Evolutionary conservation across 1,139 yeast species (phyloP).

Genomic region (Suhomyces terraborum): DNA sequence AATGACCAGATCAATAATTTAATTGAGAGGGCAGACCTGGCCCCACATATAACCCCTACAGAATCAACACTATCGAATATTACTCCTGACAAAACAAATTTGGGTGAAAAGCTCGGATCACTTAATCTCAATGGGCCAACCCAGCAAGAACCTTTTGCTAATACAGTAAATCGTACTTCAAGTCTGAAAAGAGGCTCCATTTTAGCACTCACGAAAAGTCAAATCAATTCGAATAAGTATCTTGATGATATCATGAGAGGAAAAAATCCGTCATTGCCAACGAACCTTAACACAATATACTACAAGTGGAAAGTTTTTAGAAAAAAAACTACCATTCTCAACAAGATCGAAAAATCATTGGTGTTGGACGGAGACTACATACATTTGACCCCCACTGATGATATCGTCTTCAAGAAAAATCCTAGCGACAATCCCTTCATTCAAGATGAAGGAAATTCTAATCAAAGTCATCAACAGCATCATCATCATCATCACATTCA

Average conservation of each 20-base stretch:
- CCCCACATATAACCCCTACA: slow-evolving; percentile 32
- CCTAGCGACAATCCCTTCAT: slow-evolving; percentile 35
- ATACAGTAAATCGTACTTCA: background rate
- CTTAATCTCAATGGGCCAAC: slow-evolving; percentile 10
- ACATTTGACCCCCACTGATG: slow-evolving; percentile 81
- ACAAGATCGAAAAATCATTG: slow-evolving; percentile 77
- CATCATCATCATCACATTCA: slow-evolving; percentile 41
- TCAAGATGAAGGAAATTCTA: slow-evolving; percentile 15
- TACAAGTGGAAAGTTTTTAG: slow-evolving; percentile 80
- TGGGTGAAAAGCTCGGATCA: slow-evolving; percentile 25
- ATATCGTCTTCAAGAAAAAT: slow-evolving; percentile 53
- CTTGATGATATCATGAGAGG: slow-evolving; percentile 42
- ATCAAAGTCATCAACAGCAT: slow-evolving; percentile 25
- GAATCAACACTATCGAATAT: slow-evolving; percentile 29
- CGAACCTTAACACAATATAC: slow-evolving; percentile 42
- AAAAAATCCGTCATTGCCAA: slow-evolving; percentile 36
- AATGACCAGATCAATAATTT: slow-evolving; percentile 4
- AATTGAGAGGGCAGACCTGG: slow-evolving; percentile 5
- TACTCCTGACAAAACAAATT: slow-evolving; percentile 30
- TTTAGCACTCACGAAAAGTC: slow-evolving; percentile 1
- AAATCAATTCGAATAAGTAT: slow-evolving; percentile 27
- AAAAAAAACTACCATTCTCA: slow-evolving; percentile 80
- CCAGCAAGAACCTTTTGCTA: background rate
- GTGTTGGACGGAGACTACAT: slow-evolving; percentile 94
- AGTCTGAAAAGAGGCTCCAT: background rate